Evolutionary conservation across 73 alveolate genomes (phyloP).

Genomic region (Paramecium primaurelia): DNA sequence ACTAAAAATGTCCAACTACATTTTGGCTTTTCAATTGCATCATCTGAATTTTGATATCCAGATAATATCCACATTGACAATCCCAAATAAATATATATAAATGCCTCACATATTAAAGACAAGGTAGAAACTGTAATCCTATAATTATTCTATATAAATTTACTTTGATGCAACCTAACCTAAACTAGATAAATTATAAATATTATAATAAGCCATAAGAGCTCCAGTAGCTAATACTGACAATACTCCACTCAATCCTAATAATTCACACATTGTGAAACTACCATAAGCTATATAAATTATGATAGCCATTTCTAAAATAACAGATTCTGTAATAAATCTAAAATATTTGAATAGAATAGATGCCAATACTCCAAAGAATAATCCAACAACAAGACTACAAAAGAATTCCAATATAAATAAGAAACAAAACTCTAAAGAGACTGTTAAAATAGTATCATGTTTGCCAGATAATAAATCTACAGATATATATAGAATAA

Average conservation of each 20-base stretch:
- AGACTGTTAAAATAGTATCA: background rate
- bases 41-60: background rate
- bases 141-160: background rate
- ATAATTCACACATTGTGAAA: conserved; percentile 83
- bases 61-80: conserved; percentile 28
- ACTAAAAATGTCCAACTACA: conserved; percentile 53
- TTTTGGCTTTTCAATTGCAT: background rate
- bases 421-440: background rate
- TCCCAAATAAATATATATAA: conserved; percentile 45
- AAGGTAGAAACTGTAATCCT: conserved; percentile 39
- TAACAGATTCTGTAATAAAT: conserved; percentile 66
- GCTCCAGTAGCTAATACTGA: conserved; percentile 90
- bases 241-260: conserved; percentile 89
- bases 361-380: conserved; percentile 62
- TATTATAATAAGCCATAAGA: conserved; percentile 89
- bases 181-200: conserved; percentile 76
- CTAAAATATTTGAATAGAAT: conserved; percentile 63
- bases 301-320: conserved; percentile 84
- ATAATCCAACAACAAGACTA: conserved; percentile 47
- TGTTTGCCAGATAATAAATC: background rate
- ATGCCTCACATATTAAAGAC: conserved; percentile 42
- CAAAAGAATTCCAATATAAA: conserved; percentile 35
- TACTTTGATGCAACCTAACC: conserved; percentile 52
- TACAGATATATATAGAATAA: conserved; percentile 70
- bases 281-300: conserved; percentile 85